Conservation (phyloP, 2,329 filamentous ascomycete genomes). For the Paramyrothecium roridum region DNA sequence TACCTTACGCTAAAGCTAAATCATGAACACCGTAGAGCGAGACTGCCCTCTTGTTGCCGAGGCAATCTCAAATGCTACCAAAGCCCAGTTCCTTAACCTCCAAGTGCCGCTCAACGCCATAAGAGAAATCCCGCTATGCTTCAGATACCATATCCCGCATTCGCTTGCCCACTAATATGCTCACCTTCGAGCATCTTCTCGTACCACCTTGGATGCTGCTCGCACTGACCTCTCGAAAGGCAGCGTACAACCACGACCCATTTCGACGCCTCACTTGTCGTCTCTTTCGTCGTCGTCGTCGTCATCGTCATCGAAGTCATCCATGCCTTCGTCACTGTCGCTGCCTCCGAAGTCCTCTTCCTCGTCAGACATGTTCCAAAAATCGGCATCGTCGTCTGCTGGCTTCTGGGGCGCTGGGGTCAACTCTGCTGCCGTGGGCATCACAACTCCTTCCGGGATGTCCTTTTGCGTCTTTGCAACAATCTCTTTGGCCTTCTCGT, state of each 20-base stretch:
- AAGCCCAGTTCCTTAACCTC: background rate
- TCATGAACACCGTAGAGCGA: background rate
- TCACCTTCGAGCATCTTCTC: background rate
- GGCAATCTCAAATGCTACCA: background rate
- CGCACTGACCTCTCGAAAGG: background rate
- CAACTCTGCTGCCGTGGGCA: constrained; percentile 72
- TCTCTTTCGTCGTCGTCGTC: constrained; percentile 54
- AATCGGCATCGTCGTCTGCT: constrained; percentile 70
- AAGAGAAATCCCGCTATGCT: constrained; percentile 5
- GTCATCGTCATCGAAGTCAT: constrained; percentile 57
- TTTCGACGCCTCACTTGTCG: constrained; percentile 25
- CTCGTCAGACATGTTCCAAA: constrained; percentile 75
- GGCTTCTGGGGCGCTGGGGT: constrained; percentile 57
- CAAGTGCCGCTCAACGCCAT: background rate
- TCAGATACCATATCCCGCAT: background rate
- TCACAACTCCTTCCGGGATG: constrained; percentile 74
- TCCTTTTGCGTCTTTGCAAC: constrained; percentile 73
- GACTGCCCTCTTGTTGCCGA: background rate
- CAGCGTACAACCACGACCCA: background rate
- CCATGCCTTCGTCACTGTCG: constrained; percentile 62
- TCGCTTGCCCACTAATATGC: too few species aligned
- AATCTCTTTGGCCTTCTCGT: constrained; percentile 63
- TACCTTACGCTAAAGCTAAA: background rate
- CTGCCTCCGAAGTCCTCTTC: constrained; percentile 77
- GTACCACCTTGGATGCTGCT: background rate